phyloP scores from a whole-genome alignment of 2,329 filamentous ascomycete species.

The Pezicula radicicola region DNA sequence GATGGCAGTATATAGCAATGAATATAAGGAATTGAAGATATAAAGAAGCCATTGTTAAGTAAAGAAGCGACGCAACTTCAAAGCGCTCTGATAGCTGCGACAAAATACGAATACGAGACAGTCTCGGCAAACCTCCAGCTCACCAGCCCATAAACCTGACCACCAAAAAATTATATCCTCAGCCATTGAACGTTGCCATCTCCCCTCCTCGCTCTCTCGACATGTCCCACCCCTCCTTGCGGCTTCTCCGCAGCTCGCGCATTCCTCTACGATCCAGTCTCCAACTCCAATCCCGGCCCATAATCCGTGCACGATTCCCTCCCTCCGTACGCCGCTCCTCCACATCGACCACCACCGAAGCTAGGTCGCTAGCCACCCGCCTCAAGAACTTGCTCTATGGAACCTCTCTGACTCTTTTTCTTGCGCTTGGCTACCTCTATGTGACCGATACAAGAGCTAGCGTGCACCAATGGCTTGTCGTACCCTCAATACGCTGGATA shows the following conservation, averaged over 20 bases:
- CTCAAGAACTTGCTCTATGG: slow-evolving; percentile 49
- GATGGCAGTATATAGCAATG: neutral
- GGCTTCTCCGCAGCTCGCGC: slow-evolving; percentile 11
- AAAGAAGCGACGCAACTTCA: too few species aligned
- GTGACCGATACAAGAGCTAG: slow-evolving; percentile 72
- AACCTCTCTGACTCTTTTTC: slow-evolving; percentile 47
- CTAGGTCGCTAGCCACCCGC: slow-evolving; percentile 36
- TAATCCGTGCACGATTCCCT: slow-evolving; percentile 2
- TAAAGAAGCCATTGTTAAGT: neutral
- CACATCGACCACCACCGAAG: slow-evolving; percentile 15
- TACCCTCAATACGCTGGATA: slow-evolving; percentile 61
- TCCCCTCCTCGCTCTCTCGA: neutral
- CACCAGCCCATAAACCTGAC: too few species aligned
- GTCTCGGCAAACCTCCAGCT: too few species aligned
- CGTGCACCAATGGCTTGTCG: slow-evolving; percentile 64
- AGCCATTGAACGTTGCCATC: too few species aligned
- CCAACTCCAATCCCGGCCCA: slow-evolving; percentile 11
- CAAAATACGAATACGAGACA: too few species aligned
- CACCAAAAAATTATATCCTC: too few species aligned
- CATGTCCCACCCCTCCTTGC: slow-evolving; percentile 16
- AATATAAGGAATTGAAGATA: neutral
- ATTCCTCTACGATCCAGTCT: slow-evolving; percentile 5
- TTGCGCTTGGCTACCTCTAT: slow-evolving; percentile 58
- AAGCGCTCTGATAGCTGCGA: too few species aligned
- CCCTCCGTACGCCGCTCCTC: slow-evolving; percentile 2